These are phyloP conservation scores for Eragrostis curvula DNA, from an alignment of 176 grass and related monocot genomes.

Conservation along the genomic window DNA sequence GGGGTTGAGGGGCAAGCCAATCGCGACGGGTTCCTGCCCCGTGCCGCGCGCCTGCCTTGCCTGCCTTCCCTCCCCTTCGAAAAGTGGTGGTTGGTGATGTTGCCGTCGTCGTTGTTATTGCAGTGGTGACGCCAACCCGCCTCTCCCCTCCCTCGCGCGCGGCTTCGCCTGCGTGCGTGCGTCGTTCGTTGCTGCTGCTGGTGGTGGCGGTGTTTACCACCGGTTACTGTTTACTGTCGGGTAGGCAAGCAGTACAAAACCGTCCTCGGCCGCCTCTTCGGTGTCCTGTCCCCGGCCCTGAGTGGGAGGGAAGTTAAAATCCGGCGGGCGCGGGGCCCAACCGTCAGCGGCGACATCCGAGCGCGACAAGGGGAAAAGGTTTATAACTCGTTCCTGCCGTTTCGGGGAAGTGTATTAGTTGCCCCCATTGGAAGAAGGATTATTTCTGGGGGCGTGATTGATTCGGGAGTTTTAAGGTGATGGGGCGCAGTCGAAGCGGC, in stretches of 20 bases:
- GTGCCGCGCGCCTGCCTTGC: conserved; percentile 6
- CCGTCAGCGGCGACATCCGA: background rate
- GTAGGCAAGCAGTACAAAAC: conserved; percentile 25
- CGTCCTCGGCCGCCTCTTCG: background rate
- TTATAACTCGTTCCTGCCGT: conserved; percentile 29
- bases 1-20: too few relatives aligned
- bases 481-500: too few relatives aligned
- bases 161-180: background rate
- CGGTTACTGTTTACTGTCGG: conserved; percentile 62
- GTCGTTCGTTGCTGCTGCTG: conserved; percentile 23
- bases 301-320: conserved; percentile 31
- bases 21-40: conserved; percentile 47
- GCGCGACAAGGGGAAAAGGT: background rate
- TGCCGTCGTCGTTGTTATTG: conserved; percentile 56
- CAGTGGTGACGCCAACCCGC: conserved; percentile 9
- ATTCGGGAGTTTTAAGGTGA: background rate
- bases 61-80: background rate
- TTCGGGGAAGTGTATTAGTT: conserved; percentile 33
- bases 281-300: background rate
- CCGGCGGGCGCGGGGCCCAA: background rate
- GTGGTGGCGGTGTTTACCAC: conserved; percentile 51
- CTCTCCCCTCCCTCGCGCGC: too few relatives aligned
- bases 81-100: conserved; percentile 51
- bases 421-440: background rate
- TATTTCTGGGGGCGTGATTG: background rate